Percentiles rank a stretch among this genome's conserved stretches.
Conservation (phyloP, 2,329 filamentous ascomycete species). For the Fonsecaea pugnacius region DNA sequence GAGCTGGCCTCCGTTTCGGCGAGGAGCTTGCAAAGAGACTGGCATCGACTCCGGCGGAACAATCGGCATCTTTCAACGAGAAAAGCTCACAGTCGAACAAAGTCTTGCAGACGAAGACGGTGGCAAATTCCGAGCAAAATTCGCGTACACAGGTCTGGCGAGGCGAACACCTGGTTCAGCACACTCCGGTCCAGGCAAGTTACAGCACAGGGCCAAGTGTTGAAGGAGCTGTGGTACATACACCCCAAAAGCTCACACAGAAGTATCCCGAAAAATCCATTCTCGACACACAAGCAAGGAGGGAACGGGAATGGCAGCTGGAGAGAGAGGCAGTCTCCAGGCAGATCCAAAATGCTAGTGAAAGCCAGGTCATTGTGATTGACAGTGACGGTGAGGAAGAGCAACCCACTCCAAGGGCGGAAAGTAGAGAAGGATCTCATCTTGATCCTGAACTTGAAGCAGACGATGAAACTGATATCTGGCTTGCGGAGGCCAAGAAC, state of each 20-base stretch:
- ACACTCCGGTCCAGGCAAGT: conserved; percentile 18
- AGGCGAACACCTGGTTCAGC: conserved; percentile 24
- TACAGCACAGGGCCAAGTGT: background rate
- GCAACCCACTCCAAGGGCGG: conserved; percentile 22
- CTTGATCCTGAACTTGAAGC: conserved; percentile 23
- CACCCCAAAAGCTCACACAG: conserved; percentile 9
- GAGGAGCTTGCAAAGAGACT: conserved; percentile 49
- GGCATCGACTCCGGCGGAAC: conserved; percentile 20
- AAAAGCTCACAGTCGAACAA: background rate
- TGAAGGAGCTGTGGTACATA: conserved; percentile 7
- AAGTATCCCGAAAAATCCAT: background rate
- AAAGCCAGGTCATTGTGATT: conserved; percentile 51
- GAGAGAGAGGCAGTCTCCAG: conserved; percentile 52
- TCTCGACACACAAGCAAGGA: conserved; percentile 32
- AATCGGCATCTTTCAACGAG: conserved; percentile 14
- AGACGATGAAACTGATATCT: conserved; percentile 52
- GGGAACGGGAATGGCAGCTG: conserved; percentile 50
- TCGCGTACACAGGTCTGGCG: conserved; percentile 22
- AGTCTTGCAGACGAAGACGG: background rate
- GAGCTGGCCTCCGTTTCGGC: conserved; percentile 49
- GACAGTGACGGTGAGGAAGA: conserved; percentile 44
- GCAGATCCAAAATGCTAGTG: conserved; percentile 50
- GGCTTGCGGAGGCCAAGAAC: conserved; percentile 49
- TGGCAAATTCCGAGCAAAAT: background rate
- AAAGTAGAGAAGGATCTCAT: conserved; percentile 27